Evolutionary conservation across 495 filamentous ascomycete genomes (phyloP), one percentile per base, ranked within the genome.

Genomic region (Ascobolus immersus): DNA sequence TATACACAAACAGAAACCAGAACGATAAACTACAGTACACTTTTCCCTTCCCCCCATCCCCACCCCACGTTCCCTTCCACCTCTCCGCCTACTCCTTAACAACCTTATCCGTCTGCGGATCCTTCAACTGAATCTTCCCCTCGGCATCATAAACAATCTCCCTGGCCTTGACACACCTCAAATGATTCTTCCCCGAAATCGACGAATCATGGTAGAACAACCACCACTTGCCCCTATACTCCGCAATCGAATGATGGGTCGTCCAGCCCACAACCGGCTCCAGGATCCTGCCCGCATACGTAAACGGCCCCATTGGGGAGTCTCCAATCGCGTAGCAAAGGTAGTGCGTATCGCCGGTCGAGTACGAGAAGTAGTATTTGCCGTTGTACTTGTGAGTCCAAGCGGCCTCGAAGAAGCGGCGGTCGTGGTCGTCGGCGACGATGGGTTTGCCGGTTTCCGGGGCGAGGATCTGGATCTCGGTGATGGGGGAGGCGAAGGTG

Each of bases 261-360:
- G 73, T 79, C 73, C 73, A 79, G 4, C 73, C 73, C 3, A 71
- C 43, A 38, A 77, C 73, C 2, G 73, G 73, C 57, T 79, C 71
- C 33, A 79, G 49, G 38, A 79, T 71, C 23, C 65, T 51, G 2
- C 73, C 73, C 5, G 57, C 60, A 36, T 76, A 79, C 11, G 61
- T 69, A 42, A 77, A 79, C 10, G 73, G 73, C 2, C 73, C 73
- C 15, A 64, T 50, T 5, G 73, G 71, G 40, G 48, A 63, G 4
- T 58, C 49, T 2, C 71, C 63, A 17, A 54, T 59, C 4, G 69
- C 72, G 51, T 76, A 77, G 34, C 47, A 62, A n/a, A 78, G 51
- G 42, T 55, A 73, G 48, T 77, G 73, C 36, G 71, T 69, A 50
- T 78, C 73, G 23, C 73, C 73, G 9, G 72, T 77, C 40, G 70